Conservation (phyloP, 352 stramenopile species). For the Phytopythium kandeliae region DNA sequence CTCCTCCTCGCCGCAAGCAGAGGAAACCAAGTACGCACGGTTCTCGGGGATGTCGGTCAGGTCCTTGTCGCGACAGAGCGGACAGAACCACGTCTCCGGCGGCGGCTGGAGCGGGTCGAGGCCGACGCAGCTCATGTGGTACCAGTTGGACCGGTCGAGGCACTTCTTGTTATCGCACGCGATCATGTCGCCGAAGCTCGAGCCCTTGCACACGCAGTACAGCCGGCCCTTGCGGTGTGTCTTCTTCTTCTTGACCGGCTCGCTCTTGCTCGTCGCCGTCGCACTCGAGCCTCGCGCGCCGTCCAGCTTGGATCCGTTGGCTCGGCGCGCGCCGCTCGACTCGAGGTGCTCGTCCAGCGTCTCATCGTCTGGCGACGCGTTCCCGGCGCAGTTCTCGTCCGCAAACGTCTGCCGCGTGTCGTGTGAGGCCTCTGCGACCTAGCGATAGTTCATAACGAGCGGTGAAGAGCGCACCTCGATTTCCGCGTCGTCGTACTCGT, state of each 20-base stretch:
- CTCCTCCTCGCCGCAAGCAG: not conserved
- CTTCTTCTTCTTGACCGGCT: slow-evolving; percentile 37
- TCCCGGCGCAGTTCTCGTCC: slow-evolving; percentile 3
- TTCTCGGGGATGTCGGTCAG: slow-evolving; percentile 58
- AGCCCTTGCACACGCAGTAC: slow-evolving; percentile 74
- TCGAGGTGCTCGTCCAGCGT: slow-evolving; percentile 11
- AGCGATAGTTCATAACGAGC: not conserved
- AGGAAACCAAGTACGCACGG: slow-evolving; percentile 28
- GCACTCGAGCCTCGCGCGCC: not conserved
- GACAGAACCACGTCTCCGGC: slow-evolving; percentile 74
- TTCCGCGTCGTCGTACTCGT: not conserved
- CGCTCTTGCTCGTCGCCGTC: not conserved
- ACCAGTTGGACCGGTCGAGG: slow-evolving; percentile 77
- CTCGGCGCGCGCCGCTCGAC: not conserved
- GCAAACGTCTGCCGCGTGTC: not conserved
- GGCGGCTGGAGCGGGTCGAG: slow-evolving; percentile 42
- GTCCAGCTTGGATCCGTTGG: slow-evolving; percentile 2
- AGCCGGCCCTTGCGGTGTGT: slow-evolving; percentile 63
- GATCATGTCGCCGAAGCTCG: slow-evolving; percentile 79
- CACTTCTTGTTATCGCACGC: slow-evolving; percentile 80
- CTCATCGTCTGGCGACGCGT: slow-evolving; percentile 11
- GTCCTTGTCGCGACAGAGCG: slow-evolving; percentile 50
- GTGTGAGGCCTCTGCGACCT: not conserved
- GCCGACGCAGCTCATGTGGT: slow-evolving; percentile 72
- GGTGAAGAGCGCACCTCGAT: not conserved